These are phyloP conservation scores for Daldinia sp. DNA, from an alignment of 2,329 filamentous ascomycete species.

Conservation along the genomic window DNA sequence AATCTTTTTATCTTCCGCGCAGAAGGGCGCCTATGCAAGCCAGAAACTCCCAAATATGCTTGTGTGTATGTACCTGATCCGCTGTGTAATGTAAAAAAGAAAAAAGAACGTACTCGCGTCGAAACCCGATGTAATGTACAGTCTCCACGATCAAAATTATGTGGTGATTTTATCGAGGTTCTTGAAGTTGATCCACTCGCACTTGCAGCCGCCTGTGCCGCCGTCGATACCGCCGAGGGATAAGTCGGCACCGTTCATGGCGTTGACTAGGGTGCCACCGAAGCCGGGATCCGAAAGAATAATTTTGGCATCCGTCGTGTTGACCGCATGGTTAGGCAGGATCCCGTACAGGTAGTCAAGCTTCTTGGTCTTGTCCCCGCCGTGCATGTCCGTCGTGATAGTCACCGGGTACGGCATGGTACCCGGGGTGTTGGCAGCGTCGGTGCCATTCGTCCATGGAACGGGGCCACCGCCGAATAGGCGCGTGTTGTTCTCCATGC, in stretches of 20 bases:
- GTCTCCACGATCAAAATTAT: neutral
- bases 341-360: constrained; percentile 63
- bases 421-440: constrained; percentile 56
- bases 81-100: neutral
- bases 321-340: constrained; percentile 55
- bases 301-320: constrained; percentile 53
- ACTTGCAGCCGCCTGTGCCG: constrained; percentile 68
- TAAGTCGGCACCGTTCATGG: constrained; percentile 52
- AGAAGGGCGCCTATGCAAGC: neutral
- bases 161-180: constrained; percentile 3
- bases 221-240: constrained; percentile 69
- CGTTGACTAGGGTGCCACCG: constrained; percentile 63
- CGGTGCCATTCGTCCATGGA: constrained; percentile 41
- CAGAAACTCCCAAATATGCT: neutral
- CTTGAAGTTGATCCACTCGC: constrained; percentile 66
- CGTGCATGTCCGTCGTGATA: constrained; percentile 68
- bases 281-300: constrained; percentile 59
- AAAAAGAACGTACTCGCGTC: neutral
- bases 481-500: constrained; percentile 53
- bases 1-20: neutral
- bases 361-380: constrained; percentile 62
- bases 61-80: neutral
- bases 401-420: constrained; percentile 72
- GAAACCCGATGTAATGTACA: neutral
- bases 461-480: constrained; percentile 47